A percentile compares a stretch with the other conserved stretches of the same genome.
Conservation (phyloP, 164 flowering plant species). For the Tinospora cordifolia region DNA sequence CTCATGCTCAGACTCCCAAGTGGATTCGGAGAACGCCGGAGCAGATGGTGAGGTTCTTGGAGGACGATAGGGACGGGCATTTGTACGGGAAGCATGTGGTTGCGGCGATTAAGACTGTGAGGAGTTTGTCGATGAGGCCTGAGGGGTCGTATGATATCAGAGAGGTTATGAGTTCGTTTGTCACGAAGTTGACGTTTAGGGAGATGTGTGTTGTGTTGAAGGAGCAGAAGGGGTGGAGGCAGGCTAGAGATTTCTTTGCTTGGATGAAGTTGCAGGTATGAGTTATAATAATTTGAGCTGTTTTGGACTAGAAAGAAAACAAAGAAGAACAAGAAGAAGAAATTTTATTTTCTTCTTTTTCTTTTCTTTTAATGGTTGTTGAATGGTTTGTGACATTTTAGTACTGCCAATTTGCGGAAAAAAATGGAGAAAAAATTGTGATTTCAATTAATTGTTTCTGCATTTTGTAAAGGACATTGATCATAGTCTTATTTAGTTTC, state of each 20-base stretch:
- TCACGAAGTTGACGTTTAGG: conserved; percentile 57
- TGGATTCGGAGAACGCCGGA: conserved; percentile 84
- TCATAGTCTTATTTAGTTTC: too few relatives aligned
- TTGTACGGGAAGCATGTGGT: conserved; percentile 83
- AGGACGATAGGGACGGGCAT: conserved; percentile 78
- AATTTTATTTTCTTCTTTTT: too few relatives aligned
- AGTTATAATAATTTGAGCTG: too few relatives aligned
- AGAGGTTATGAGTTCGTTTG: conserved; percentile 66
- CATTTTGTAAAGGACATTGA: too few relatives aligned
- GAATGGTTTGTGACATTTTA: too few relatives aligned
- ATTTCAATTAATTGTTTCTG: too few relatives aligned
- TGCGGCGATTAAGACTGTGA: conserved; percentile 64
- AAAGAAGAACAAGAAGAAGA: too few relatives aligned
- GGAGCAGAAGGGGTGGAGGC: conserved; percentile 90
- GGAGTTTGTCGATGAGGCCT: conserved; percentile 39
- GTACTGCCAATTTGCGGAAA: too few relatives aligned
- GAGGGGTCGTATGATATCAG: conserved; percentile 71
- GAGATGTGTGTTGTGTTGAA: conserved; percentile 93
- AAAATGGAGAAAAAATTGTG: too few relatives aligned
- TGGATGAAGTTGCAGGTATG: conserved; percentile 99
- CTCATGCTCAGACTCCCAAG: conserved; percentile 57
- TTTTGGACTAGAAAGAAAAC: too few relatives aligned
- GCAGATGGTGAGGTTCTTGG: conserved; percentile 74
- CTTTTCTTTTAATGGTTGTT: too few relatives aligned
- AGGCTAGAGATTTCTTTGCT: conserved; percentile 66